Percentiles rank a stretch among this genome's conserved stretches.
These are phyloP conservation scores for Brassica napus DNA, from an alignment of 345 rosid species.

Conservation along the genomic window Da-Ae NC_063440.1:25126001-25126500, in stretches of 20 bases:
- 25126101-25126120: neutral
- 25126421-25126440: neutral
- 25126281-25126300: neutral
- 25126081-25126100: no score
- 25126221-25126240: neutral
- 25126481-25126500: neutral
- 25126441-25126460: neutral
- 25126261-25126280: neutral
- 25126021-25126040: no score
- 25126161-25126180: neutral
- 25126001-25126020: no score
- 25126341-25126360: neutral
- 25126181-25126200: neutral
- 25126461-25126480: neutral
- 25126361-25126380: neutral
- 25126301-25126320: neutral
- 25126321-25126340: neutral
- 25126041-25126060: no score
- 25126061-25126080: no score
- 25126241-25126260: neutral
- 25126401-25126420: neutral
- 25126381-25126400: neutral
- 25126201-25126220: neutral
- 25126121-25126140: neutral
- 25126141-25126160: neutral